These are phyloP conservation scores for Antitrichia curtipendula DNA, from an alignment of 225 moss, liverwort and hornwort species.

Conservation along the genomic window DNA sequence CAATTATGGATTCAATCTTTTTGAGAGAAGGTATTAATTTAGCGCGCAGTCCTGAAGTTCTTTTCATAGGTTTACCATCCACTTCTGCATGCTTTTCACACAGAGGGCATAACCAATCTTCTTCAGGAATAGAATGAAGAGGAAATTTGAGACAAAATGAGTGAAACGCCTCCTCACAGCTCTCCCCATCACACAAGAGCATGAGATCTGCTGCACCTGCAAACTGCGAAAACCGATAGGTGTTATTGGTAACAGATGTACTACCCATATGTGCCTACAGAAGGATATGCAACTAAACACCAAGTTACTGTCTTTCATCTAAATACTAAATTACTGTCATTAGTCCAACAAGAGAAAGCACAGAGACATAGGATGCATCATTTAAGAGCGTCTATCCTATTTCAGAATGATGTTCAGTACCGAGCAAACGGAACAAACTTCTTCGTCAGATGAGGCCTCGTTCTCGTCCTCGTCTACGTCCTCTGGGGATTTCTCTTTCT, in stretches of 20 bases:
- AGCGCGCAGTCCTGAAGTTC: slow-evolving; percentile 13
- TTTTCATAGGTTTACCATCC: slow-evolving; percentile 4
- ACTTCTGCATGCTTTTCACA: slow-evolving; percentile 21
- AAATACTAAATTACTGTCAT: neutral
- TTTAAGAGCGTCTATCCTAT: neutral
- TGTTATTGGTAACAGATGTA: neutral
- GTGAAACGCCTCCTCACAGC: slow-evolving; percentile 67
- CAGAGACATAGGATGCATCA: neutral
- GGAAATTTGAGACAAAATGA: slow-evolving; percentile 77
- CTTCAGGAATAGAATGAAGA: slow-evolving; percentile 59
- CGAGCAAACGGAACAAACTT: slow-evolving; percentile 44
- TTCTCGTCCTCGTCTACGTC: neutral
- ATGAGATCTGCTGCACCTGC: slow-evolving; percentile 65
- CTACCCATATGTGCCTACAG: neutral
- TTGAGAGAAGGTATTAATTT: slow-evolving; percentile 40
- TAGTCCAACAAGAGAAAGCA: neutral
- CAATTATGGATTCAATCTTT: slow-evolving; percentile 44
- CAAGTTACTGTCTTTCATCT: neutral
- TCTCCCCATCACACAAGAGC: slow-evolving; percentile 67
- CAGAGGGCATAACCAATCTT: slow-evolving; percentile 74
- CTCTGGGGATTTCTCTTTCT: neutral
- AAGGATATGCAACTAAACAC: neutral
- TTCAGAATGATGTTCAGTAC: slow-evolving; percentile 15
- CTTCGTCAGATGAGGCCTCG: slow-evolving; percentile 13
- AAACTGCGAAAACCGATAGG: slow-evolving; percentile 40